Conservation (phyloP, 495 filamentous ascomycete genomes). For the Cercophora samala region DNA sequence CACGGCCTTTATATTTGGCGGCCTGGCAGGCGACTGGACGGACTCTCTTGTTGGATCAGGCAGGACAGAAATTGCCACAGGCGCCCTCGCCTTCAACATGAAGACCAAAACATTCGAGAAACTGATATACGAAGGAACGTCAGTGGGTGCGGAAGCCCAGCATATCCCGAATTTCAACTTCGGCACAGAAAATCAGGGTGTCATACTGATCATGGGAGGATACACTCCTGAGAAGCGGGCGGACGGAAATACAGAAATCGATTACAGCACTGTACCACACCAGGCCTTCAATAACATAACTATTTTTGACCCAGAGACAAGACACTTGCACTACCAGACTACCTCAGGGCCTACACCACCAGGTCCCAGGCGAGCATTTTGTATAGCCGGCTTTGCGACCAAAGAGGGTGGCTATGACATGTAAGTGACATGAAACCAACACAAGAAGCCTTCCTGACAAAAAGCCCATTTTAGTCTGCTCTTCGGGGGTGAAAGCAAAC, state of each 20-base stretch:
- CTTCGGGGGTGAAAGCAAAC: background rate
- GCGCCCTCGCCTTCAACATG: constrained; percentile 26
- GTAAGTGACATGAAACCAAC: background rate
- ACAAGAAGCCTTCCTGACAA: background rate
- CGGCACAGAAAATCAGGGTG: background rate
- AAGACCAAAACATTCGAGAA: constrained; percentile 11
- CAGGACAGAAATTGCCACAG: constrained; percentile 13
- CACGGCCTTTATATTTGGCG: constrained; percentile 22
- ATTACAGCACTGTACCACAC: background rate
- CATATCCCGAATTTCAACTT: background rate
- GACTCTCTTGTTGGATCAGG: background rate
- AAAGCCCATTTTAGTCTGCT: background rate
- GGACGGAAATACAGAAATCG: background rate
- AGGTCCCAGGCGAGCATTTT: background rate
- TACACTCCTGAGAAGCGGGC: background rate
- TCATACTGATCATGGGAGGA: background rate
- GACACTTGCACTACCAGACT: background rate
- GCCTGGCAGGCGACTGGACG: constrained; percentile 15
- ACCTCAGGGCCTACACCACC: background rate
- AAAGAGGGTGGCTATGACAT: constrained; percentile 1
- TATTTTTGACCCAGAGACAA: background rate
- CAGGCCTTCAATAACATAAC: background rate
- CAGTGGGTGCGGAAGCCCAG: background rate
- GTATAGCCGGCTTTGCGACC: background rate
- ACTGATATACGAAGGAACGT: background rate